A percentile compares a stretch with the other conserved stretches of the same genome.
Conservation (phyloP, 208 protist species). For the Porcisia hertigi region DNA sequence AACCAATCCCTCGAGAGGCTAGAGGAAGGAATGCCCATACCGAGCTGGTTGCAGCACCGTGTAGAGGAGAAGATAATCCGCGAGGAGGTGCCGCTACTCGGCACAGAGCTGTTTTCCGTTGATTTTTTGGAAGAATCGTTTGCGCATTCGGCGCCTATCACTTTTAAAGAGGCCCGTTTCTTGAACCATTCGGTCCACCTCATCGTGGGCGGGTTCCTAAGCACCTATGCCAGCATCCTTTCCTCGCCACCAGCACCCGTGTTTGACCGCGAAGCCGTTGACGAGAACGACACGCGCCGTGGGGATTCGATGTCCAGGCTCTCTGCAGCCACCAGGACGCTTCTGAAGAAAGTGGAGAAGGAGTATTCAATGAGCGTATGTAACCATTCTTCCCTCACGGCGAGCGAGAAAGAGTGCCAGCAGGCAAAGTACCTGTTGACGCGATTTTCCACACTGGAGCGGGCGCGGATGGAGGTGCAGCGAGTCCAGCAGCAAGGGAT, state of each 20-base stretch:
- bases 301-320: slow-evolving; percentile 1
- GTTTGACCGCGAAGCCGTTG: slow-evolving; percentile 16
- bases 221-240: slow-evolving; percentile 45
- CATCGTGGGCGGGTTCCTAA: slow-evolving; percentile 44
- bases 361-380: slow-evolving; percentile 53
- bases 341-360: slow-evolving; percentile 33
- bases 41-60: slow-evolving; percentile 31
- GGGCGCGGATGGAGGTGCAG: slow-evolving; percentile 51
- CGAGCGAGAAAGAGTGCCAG: slow-evolving; percentile 20
- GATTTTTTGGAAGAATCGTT: slow-evolving; percentile 78
- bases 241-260: slow-evolving; percentile 3
- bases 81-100: slow-evolving; percentile 53
- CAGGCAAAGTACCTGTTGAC: slow-evolving; percentile 33
- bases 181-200: slow-evolving; percentile 66
- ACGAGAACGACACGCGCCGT: slow-evolving; percentile 2
- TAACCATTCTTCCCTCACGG: slow-evolving; percentile 14
- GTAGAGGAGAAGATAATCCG: slow-evolving; percentile 48
- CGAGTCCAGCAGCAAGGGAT: slow-evolving; percentile 46
- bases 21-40: slow-evolving; percentile 37
- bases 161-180: slow-evolving; percentile 69
- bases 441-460: slow-evolving; percentile 47
- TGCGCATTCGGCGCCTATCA: slow-evolving; percentile 59
- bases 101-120: slow-evolving; percentile 58
- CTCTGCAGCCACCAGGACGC: slow-evolving; percentile 13
- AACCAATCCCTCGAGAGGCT: slow-evolving; percentile 16